Percentiles rank a stretch among this genome's conserved stretches.
These are phyloP conservation scores for Cystobasidium sp. DNA, from an alignment of 1,284 basidiomycete genomes.

Conservation along the genomic window DNA sequence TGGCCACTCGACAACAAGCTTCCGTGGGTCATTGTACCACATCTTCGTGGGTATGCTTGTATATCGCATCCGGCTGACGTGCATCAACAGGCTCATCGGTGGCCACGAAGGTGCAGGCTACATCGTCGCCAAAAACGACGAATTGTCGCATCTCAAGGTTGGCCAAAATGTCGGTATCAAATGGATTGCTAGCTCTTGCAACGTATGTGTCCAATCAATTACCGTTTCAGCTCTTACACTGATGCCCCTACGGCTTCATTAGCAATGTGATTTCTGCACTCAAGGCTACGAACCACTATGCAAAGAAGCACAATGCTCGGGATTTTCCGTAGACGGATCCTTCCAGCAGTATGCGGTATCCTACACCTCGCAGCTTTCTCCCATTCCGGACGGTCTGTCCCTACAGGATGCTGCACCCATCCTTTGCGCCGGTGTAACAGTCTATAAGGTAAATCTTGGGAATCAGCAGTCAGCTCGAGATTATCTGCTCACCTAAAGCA, in stretches of 20 bases:
- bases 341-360: slow-evolving; percentile 73
- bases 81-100: slow-evolving; percentile 65
- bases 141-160: slow-evolving; percentile 64
- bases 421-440: slow-evolving; percentile 74
- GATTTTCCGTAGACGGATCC: slow-evolving; percentile 78
- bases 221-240: background rate
- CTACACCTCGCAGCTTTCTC: slow-evolving; percentile 71
- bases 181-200: slow-evolving; percentile 73
- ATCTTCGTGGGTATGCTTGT: slow-evolving; percentile 58
- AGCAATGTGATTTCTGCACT: slow-evolving; percentile 64
- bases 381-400: slow-evolving; percentile 70
- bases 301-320: slow-evolving; percentile 66
- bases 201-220: slow-evolving; percentile 24
- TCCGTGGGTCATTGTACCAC: slow-evolving; percentile 57
- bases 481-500: slow-evolving; percentile 59
- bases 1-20: slow-evolving; percentile 61
- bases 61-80: slow-evolving; percentile 56
- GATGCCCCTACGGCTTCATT: background rate
- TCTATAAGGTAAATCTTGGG: slow-evolving; percentile 51
- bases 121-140: slow-evolving; percentile 75
- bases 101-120: slow-evolving; percentile 81
- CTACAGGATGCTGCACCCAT: slow-evolving; percentile 77
- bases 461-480: too few species aligned
- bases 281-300: slow-evolving; percentile 58
- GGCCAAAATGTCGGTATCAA: slow-evolving; percentile 88